A percentile compares a stretch with the other conserved stretches of the same genome.
Conservation (phyloP, 495 filamentous ascomycete genomes). For the Hypoxylon cercidicola region DNA sequence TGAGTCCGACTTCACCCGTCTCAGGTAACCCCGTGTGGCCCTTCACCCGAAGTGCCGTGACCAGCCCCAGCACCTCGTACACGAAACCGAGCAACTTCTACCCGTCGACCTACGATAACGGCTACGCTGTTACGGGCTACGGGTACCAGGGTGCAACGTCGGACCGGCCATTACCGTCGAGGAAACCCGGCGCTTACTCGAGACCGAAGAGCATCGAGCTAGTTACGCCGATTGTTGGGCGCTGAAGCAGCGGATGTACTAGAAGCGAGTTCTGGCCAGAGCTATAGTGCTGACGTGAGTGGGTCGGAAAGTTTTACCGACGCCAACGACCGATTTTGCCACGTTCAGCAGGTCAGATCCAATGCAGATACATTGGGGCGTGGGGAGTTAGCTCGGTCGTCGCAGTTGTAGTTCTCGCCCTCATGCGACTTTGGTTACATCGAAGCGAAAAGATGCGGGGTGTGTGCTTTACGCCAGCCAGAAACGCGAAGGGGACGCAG, state of each 20-base stretch:
- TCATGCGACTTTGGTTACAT: constrained; percentile 31
- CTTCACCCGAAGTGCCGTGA: constrained; percentile 55
- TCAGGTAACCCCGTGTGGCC: constrained; percentile 55
- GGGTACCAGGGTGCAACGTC: constrained; percentile 46
- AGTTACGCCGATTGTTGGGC: constrained; percentile 60
- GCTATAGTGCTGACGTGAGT: constrained; percentile 41
- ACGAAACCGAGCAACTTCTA: constrained; percentile 50
- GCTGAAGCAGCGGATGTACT: constrained; percentile 40
- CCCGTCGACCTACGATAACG: constrained; percentile 59
- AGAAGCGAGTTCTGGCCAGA: constrained; percentile 15
- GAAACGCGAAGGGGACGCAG: constrained; percentile 15
- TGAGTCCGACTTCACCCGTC: constrained; percentile 58
- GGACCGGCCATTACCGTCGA: constrained; percentile 57
- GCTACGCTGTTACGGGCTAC: constrained; percentile 47
- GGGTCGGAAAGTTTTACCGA: constrained; percentile 35
- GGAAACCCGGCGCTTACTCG: constrained; percentile 56
- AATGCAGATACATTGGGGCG: constrained; percentile 19
- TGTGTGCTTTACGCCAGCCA: constrained; percentile 18
- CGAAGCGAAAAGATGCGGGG: constrained; percentile 35
- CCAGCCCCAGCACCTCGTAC: constrained; percentile 60
- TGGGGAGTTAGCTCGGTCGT: constrained; percentile 31
- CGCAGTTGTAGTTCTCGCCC: constrained; percentile 16
- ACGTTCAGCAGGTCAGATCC: constrained; percentile 39
- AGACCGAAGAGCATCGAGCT: constrained; percentile 63
- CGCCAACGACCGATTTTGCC: constrained; percentile 30